Evolutionary conservation across 2,329 filamentous ascomycete species (phyloP), one percentile per base, ranked within the genome.

Genomic region (Chrysoporthe cubensis): DNA sequence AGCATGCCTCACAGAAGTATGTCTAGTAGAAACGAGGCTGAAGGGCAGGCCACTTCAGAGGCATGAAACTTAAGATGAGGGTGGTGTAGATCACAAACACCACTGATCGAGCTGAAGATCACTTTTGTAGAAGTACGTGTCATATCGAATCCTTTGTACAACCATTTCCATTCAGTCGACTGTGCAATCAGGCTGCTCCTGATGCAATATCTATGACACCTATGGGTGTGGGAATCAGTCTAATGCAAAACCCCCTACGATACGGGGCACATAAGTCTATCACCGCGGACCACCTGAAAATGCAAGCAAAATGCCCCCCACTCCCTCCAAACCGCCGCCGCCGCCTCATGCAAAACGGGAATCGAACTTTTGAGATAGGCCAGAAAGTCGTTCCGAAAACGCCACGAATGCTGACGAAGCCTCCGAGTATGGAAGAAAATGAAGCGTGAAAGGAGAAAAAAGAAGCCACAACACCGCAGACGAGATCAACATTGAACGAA

Each of bases 341-440:
- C 76, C 76, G 76, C 71, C 78, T 78, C 76, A 77, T 77, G 75
- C 76, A 78, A 76, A 74, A 75, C 74, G 75, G 74, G 68, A 75
- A 75, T 75, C 72, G 73, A 74, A 76, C 71, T 74, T 75, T 75
- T 62, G 48, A 68, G 64, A 70, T 65, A 64, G 61, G 61, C 57
- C 63, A 67, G 66, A 71, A 40, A 69, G 71, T 68, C 68, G 66
- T 64, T 62, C 68, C 64, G 59, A 65, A 70, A 75, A 70, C 69
- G 69, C 69, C 69, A 67, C 67, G 64, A 66, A 70, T 70, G 69
- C 68, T 64, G 65, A 67, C 66, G 54, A 58, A 68, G 63, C 66
- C 68, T 65, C 66, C 57, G 70, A 70, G 70, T 57, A 62, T 66
- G 62, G 59, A 69, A 65, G 66, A 70, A 68, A 68, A 69, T 70